phyloP scores from a whole-genome alignment of 202 grass and related monocot genomes.

The Panicum virgatum region DNA sequence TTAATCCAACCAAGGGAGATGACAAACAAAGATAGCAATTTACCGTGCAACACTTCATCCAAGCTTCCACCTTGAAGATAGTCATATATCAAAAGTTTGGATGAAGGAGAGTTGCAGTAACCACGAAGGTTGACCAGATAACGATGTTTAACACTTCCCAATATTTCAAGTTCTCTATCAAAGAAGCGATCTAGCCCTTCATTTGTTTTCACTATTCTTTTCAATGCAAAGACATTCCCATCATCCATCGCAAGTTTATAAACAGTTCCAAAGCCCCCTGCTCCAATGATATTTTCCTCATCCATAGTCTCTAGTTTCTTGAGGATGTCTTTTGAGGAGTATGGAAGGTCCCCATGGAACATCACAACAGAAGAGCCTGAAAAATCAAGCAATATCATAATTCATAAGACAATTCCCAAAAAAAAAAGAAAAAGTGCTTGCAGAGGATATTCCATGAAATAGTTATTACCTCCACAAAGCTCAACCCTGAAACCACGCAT shows the following conservation, averaged over 20 bases:
- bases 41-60: slow-evolving; percentile 94
- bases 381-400: slow-evolving; percentile 28
- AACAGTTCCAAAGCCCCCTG: slow-evolving; percentile 92
- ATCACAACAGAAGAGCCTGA: slow-evolving; percentile 92
- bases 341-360: slow-evolving; percentile 99
- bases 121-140: slow-evolving; percentile 98
- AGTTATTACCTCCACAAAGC: slow-evolving; percentile 87
- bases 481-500: slow-evolving; percentile 80
- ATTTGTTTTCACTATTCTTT: slow-evolving; percentile 98
- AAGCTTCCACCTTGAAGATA: slow-evolving; percentile 95
- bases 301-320: slow-evolving; percentile 84
- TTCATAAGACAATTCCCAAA: slow-evolving; percentile 9
- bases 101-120: slow-evolving; percentile 94
- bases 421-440: background rate
- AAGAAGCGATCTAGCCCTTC: slow-evolving; percentile 91
- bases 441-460: slow-evolving; percentile 31
- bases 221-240: slow-evolving; percentile 86
- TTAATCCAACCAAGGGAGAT: background rate
- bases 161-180: slow-evolving; percentile 98
- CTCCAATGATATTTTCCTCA: slow-evolving; percentile 87
- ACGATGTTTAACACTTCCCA: slow-evolving; percentile 97
- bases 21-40: slow-evolving; percentile 25
- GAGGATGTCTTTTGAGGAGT: slow-evolving; percentile 97
- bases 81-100: slow-evolving; percentile 97
- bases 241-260: slow-evolving; percentile 99